Conservation (phyloP, 345 rosid species). For the Eucalyptus sp. region DNA sequence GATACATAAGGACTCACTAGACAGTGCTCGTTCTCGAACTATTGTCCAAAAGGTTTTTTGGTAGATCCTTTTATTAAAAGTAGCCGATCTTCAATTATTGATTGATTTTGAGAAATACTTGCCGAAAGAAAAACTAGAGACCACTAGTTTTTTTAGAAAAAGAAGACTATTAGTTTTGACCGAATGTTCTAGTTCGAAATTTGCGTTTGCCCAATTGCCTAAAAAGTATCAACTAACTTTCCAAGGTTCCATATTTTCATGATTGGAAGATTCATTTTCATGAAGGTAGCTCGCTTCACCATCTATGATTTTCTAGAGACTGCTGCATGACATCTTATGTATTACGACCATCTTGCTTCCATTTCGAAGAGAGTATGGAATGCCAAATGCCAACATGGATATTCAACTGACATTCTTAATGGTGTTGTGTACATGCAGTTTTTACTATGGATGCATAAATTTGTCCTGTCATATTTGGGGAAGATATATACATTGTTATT, state of each 20-base stretch:
- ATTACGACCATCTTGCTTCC: not conserved
- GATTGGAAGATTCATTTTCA: no score
- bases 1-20: not conserved
- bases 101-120: not conserved
- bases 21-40: not conserved
- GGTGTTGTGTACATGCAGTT: not conserved
- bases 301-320: not conserved
- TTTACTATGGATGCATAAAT: not conserved
- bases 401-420: no score
- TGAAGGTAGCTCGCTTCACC: not conserved
- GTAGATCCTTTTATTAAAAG: not conserved
- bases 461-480: not conserved
- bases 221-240: not conserved
- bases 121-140: not conserved
- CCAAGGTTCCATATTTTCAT: not conserved
- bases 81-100: not conserved
- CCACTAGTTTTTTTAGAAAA: not conserved
- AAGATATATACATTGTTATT: not conserved
- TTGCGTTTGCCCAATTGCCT: not conserved
- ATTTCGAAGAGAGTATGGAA: no score
- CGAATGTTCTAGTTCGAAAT: no score
- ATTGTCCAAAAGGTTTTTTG: not conserved
- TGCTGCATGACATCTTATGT: fast-evolving
- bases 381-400: not conserved
- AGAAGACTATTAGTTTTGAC: not conserved